Base-by-base conservation (phyloP, 768 basidiomycete species). In the Tremella fuciformis region DNA sequence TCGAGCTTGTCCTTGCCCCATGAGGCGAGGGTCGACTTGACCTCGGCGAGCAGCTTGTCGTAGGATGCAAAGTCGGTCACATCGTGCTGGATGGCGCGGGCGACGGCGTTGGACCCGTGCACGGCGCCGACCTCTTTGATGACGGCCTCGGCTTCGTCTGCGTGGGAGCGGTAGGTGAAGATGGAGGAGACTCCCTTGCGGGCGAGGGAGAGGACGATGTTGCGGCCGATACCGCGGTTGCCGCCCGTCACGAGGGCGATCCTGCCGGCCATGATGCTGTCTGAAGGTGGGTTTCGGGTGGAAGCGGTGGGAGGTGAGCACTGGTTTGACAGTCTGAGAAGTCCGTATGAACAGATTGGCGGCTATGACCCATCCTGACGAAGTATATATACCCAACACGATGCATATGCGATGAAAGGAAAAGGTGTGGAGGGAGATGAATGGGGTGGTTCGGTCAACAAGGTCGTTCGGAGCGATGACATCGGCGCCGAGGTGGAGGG, bases 161-260 rank as follows among this genome's bases (percentile, higher is more conserved):
- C 15, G 25, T 48, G n/a, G 29, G 55, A 21, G 22, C 26, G 19
- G 26, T 56, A 56, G 16, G 55, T 56, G 55, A 56, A 56, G 18
- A 56, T 38, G 44, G 34, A 19, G n/a, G 11, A 56, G 8, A 56
- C 37, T 2, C 55, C 55, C 2, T 34, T 11, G 26, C 48, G 16
- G 24, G 55, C 55, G 16, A 56, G 34, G 9, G 55, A 42, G 15
- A 56, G 44, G 44, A 56, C 55, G 25, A 34, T 41, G 26, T 13
- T 41, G 25, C 34, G 22, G n/a, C 55, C 55, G 18, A 56, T 13
- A 47, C 55, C 55, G 40, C 55, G 21, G n/a, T 19, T 34, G 13
- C 55, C 55, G 21, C 55, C 55, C 2, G 55, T 56, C 42, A 56
- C 26, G 6, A 56, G 24, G 34, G 44, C 42, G 21, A 56, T 37